phyloP scores from a whole-genome alignment of 768 basidiomycete species.

The Suillus subaureus region DNA sequence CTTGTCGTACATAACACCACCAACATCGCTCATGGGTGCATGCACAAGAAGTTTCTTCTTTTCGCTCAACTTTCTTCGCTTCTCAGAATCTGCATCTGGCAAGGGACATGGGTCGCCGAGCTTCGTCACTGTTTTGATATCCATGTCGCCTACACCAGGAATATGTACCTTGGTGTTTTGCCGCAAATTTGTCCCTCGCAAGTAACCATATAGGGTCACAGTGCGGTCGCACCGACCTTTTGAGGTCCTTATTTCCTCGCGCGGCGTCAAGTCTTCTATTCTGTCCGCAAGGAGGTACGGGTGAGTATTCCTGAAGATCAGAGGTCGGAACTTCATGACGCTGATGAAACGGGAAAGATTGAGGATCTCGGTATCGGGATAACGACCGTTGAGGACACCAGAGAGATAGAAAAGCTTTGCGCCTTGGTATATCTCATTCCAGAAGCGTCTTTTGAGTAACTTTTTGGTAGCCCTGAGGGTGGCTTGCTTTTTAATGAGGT shows the following conservation, averaged over 20 bases:
- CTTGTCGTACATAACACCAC: slow-evolving; percentile 96
- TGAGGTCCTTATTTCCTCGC: slow-evolving; percentile 74
- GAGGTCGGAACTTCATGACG: slow-evolving; percentile 98
- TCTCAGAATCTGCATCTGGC: slow-evolving; percentile 90
- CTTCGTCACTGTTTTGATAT: slow-evolving; percentile 68
- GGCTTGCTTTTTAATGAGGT: slow-evolving; percentile 91
- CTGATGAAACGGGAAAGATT: slow-evolving; percentile 96
- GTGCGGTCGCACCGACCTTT: slow-evolving; percentile 93
- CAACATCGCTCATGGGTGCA: slow-evolving; percentile 98
- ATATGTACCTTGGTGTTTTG: slow-evolving; percentile 84
- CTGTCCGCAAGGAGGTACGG: slow-evolving; percentile 95
- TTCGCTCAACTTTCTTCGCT: slow-evolving; percentile 89
- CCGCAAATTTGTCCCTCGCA: slow-evolving; percentile 86
- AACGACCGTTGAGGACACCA: slow-evolving; percentile 95
- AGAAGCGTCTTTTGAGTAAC: slow-evolving; percentile 94
- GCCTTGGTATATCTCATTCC: slow-evolving; percentile 99
- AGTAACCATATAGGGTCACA: slow-evolving; percentile 92
- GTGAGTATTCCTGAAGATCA: slow-evolving; percentile 93
- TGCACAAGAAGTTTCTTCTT: slow-evolving; percentile 91
- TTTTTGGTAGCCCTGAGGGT: slow-evolving; percentile 91
- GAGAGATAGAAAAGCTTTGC: slow-evolving; percentile 98
- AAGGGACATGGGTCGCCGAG: slow-evolving; percentile 96
- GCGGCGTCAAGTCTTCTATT: slow-evolving; percentile 90
- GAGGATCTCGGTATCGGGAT: slow-evolving; percentile 95
- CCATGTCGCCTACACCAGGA: slow-evolving; percentile 91